A percentile compares a stretch with the other conserved stretches of the same genome.
phyloP scores from a whole-genome alignment of 371 early-diverging fungal genomes.

The Lichtheimia corymbifera region DNA sequence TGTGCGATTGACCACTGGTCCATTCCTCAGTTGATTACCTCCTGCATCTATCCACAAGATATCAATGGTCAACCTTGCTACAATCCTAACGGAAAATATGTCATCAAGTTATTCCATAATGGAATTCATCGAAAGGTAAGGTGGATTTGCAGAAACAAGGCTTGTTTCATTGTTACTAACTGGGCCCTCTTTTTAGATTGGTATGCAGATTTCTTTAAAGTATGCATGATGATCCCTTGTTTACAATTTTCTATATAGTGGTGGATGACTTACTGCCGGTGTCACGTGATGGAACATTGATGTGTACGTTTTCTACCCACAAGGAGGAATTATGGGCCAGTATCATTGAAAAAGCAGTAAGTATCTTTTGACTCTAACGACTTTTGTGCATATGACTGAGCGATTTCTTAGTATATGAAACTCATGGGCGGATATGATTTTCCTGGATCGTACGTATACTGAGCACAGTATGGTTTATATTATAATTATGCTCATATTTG shows the following conservation, averaged over 20 bases:
- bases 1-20: background rate
- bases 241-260: conserved; percentile 32
- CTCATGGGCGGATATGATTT: conserved; percentile 94
- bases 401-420: conserved; percentile 73
- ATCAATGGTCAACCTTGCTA: conserved; percentile 72
- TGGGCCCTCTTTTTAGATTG: conserved; percentile 1
- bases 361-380: background rate
- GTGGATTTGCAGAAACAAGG: background rate
- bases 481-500: conserved; percentile 2
- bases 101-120: conserved; percentile 81
- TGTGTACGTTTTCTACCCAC: conserved; percentile 84
- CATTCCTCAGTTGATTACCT: conserved; percentile 68
- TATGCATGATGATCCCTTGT: background rate
- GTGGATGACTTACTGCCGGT: conserved; percentile 89
- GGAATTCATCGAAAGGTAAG: conserved; percentile 82
- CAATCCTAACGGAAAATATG: conserved; percentile 88
- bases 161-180: background rate
- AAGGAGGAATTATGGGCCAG: conserved; percentile 85
- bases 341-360: conserved; percentile 86
- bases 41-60: conserved; percentile 86
- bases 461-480: background rate
- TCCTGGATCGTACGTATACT: conserved; percentile 80
- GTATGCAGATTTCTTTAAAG: background rate
- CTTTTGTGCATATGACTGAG: background rate
- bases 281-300: conserved; percentile 67